phyloP scores from a whole-genome alignment of 1,284 basidiomycete genomes.

The Meripilus lineatus region DNA sequence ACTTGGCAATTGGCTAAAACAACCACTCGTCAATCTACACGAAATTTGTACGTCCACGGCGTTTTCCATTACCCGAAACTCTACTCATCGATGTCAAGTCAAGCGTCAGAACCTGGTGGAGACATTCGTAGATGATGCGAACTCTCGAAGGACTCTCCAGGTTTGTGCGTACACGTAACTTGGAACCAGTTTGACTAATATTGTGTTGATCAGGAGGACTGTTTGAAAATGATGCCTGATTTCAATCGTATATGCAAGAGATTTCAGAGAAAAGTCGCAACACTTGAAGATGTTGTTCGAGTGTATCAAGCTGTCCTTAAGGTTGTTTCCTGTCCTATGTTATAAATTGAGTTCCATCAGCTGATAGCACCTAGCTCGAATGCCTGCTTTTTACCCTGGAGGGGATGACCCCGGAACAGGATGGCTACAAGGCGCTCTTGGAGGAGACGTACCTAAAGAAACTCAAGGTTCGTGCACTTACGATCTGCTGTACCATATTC shows the following conservation, averaged over 20 bases:
- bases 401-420: conserved; percentile 42
- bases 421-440: conserved; percentile 50
- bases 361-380: conserved; percentile 52
- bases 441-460: conserved; percentile 62
- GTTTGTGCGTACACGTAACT: conserved; percentile 31
- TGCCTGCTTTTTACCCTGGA: conserved; percentile 68
- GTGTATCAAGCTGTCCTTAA: conserved; percentile 87
- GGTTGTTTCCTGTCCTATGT: conserved; percentile 27
- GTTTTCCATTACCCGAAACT: no score
- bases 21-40: conserved; percentile 92
- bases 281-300: conserved; percentile 92
- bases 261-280: conserved; percentile 83
- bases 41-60: conserved; percentile 85
- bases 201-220: conserved; percentile 60
- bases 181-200: background rate
- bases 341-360: background rate
- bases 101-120: conserved; percentile 88
- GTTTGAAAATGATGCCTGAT: conserved; percentile 90
- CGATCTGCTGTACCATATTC: background rate
- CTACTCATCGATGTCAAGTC: no score
- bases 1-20: conserved; percentile 93
- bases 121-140: conserved; percentile 77
- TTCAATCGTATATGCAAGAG: conserved; percentile 91
- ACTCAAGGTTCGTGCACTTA: conserved; percentile 45
- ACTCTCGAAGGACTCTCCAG: conserved; percentile 69